Evolutionary conservation across 208 protist genomes (phyloP).

Genomic region (Leishmania amazonensis): DNA sequence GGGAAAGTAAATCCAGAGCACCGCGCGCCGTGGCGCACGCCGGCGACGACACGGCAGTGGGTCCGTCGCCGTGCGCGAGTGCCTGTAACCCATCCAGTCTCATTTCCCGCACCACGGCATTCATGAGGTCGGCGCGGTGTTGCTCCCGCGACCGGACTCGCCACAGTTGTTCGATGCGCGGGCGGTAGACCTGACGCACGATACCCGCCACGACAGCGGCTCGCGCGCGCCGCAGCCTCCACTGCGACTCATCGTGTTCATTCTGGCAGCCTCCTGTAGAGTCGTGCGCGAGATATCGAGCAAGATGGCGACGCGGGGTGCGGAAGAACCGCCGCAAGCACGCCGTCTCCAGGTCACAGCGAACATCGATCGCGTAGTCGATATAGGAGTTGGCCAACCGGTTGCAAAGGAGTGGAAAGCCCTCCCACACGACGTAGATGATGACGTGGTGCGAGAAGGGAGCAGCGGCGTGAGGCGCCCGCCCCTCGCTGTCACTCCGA

Average conservation of each 20-base stretch:
- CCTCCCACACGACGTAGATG: conserved; percentile 59
- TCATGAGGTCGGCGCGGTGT: conserved; percentile 9
- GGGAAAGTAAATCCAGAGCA: background rate
- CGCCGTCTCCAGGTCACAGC: conserved; percentile 48
- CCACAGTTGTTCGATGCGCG: conserved; percentile 45
- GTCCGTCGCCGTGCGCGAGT: background rate
- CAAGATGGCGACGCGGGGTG: conserved; percentile 39
- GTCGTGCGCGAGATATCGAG: background rate
- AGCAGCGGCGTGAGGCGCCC: background rate
- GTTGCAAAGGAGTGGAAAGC: conserved; percentile 46
- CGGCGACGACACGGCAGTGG: background rate
- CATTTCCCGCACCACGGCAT: conserved; percentile 17
- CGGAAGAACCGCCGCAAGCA: conserved; percentile 64
- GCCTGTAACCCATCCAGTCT: background rate
- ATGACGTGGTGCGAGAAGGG: background rate
- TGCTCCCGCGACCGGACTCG: conserved; percentile 19
- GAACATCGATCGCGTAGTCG: conserved; percentile 44
- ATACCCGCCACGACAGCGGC: conserved; percentile 14
- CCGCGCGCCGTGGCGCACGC: background rate
- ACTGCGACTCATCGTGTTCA: background rate
- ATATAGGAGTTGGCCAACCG: conserved; percentile 21
- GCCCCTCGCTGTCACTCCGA: background rate
- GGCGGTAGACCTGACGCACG: conserved; percentile 22
- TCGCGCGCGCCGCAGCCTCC: background rate
- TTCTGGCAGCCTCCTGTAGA: background rate